These are phyloP conservation scores for Tubosaeta brunneosetosa DNA, from an alignment of 768 basidiomycete species.

Conservation along the genomic window DNA sequence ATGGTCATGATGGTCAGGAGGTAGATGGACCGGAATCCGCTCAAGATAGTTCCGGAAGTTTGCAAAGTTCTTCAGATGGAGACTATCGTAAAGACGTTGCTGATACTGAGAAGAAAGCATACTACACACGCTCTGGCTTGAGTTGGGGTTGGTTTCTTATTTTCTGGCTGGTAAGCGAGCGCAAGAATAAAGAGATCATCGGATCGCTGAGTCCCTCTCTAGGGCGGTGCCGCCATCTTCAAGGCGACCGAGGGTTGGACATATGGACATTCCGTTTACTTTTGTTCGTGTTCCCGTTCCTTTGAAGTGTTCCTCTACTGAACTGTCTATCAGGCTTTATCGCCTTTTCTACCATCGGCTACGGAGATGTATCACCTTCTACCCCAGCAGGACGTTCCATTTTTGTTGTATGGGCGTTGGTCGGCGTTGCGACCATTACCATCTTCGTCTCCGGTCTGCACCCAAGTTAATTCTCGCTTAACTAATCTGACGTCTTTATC, in stretches of 20 bases:
- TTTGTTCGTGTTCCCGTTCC: conserved; percentile 45
- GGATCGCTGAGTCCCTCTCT: neutral
- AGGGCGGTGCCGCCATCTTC: conserved; percentile 71
- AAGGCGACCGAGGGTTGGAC: conserved; percentile 64
- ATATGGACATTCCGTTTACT: conserved; percentile 62
- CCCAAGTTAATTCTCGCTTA: neutral
- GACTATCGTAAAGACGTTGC: conserved; percentile 19
- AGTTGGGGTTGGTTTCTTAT: conserved; percentile 58
- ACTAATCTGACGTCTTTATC: neutral
- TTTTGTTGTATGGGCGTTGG: conserved; percentile 74
- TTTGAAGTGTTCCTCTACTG: neutral
- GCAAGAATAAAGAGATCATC: neutral
- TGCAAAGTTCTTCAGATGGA: conserved; percentile 5
- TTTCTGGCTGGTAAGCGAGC: conserved; percentile 67
- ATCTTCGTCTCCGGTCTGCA: conserved; percentile 62
- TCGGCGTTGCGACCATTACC: conserved; percentile 75
- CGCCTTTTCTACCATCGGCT: conserved; percentile 72
- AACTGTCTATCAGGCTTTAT: conserved; percentile 49
- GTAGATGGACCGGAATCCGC: neutral
- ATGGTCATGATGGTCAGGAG: neutral
- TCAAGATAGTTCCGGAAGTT: conserved; percentile 7
- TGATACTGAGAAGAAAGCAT: conserved; percentile 50
- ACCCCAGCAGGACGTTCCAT: conserved; percentile 70
- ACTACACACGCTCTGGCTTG: conserved; percentile 50
- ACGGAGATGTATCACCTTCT: conserved; percentile 57